Evolutionary conservation across 768 basidiomycete genomes (phyloP).

Genomic region (Kwoniella dejecticola): DNA sequence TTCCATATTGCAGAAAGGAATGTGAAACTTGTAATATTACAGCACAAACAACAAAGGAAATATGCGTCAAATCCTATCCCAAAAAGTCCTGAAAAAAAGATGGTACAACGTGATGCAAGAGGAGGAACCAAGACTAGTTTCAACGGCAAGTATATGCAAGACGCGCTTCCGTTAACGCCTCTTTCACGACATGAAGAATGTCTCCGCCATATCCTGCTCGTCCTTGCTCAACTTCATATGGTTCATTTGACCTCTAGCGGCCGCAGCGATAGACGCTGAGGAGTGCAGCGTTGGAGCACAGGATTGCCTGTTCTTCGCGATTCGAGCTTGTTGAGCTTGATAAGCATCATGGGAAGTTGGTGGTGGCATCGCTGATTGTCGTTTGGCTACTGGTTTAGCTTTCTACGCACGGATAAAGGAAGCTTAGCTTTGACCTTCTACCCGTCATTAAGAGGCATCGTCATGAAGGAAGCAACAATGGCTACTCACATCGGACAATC

Average conservation of each 20-base stretch:
- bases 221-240: conserved; percentile 32
- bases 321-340: conserved; percentile 31
- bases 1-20: too few species aligned
- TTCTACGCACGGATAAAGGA: conserved; percentile 1
- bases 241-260: conserved; percentile 15
- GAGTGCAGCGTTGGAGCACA: conserved; percentile 43
- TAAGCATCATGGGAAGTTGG: conserved; percentile 45
- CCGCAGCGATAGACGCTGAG: conserved; percentile 28
- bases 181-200: conserved; percentile 49
- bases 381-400: conserved; percentile 2
- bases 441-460: too few species aligned
- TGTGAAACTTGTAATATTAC: too few species aligned
- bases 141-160: too few species aligned
- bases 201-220: conserved; percentile 43
- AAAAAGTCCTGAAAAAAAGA: too few species aligned
- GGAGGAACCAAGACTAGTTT: too few species aligned
- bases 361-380: conserved; percentile 22
- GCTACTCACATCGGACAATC: conserved; percentile 40
- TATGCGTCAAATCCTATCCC: too few species aligned
- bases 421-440: neutral
- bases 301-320: conserved; percentile 32
- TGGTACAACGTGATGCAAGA: too few species aligned
- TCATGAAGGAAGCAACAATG: too few species aligned
- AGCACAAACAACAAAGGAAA: too few species aligned
- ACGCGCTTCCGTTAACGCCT: too few species aligned